These are phyloP conservation scores for Vaccinium macrocarpon DNA, from an alignment of 148 eudicot species.

Conservation along the genomic window DNA sequence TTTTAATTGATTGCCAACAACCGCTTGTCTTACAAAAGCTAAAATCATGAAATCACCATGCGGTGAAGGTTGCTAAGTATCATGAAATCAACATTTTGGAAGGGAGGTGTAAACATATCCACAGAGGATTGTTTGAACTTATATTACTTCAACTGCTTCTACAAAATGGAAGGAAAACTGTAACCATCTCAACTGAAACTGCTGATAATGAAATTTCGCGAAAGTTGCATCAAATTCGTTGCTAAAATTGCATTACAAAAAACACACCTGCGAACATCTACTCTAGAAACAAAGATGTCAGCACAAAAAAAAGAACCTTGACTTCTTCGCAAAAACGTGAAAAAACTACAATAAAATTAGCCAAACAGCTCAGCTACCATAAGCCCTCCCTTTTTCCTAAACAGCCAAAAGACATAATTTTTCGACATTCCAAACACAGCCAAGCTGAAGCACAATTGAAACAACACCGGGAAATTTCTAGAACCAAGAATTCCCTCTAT, in stretches of 20 bases:
- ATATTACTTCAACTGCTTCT: not conserved
- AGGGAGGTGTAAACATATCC: not conserved
- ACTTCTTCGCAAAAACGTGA: not conserved
- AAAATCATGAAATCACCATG: not conserved
- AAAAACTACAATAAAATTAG: not conserved
- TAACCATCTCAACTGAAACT: not conserved
- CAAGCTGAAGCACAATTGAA: not conserved
- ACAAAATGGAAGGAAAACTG: not conserved
- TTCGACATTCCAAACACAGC: not conserved
- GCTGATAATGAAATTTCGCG: not conserved
- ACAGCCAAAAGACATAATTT: not conserved
- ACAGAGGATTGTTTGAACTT: not conserved
- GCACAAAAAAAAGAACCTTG: not conserved
- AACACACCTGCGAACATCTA: not conserved
- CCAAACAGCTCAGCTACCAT: not conserved
- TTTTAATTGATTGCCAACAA: not conserved
- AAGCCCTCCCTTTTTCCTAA: not conserved
- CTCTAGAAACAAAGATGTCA: not conserved
- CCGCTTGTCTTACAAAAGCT: not conserved
- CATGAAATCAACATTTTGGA: not conserved
- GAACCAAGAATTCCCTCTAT: not conserved
- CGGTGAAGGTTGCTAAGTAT: not conserved
- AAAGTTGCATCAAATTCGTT: not conserved
- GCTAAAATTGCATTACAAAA: not conserved
- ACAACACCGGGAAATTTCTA: too few relatives aligned